A percentile compares a stretch with the other conserved stretches of the same genome.
Evolutionary conservation across 2,329 filamentous ascomycete genomes (phyloP).

Genomic region (Alternaria ethzedia): DNA sequence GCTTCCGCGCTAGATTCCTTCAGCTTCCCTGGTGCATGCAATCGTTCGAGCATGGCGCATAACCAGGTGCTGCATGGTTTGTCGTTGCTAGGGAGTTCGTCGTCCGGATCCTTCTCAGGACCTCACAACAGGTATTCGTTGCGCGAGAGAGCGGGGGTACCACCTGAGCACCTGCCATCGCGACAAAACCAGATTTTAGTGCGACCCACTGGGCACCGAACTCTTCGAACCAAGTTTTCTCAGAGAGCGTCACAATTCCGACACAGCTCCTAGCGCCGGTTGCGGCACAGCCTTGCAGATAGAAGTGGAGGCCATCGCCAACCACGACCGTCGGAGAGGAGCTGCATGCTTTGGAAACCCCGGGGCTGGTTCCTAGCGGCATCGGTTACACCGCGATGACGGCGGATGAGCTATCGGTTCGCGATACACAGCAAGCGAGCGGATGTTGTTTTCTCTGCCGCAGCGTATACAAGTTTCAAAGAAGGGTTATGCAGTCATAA

Average conservation of each 20-base stretch:
- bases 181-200: slow-evolving; percentile 5
- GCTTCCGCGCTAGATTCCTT: slow-evolving; percentile 3
- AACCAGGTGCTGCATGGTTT: not conserved
- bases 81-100: slow-evolving; percentile 2
- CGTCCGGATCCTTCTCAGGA: not conserved
- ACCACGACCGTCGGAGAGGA: slow-evolving; percentile 4
- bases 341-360: slow-evolving; percentile 9
- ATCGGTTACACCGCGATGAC: slow-evolving; percentile 19
- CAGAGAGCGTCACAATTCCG: slow-evolving; percentile 3
- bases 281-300: slow-evolving; percentile 29
- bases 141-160: not conserved
- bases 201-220: slow-evolving; percentile 2
- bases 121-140: not conserved
- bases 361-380: not conserved
- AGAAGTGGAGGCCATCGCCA: not conserved
- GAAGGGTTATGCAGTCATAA: not conserved
- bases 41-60: slow-evolving; percentile 11
- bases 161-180: not conserved
- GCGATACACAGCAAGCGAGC: not conserved
- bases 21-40: not conserved
- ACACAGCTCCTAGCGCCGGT: slow-evolving; percentile 25
- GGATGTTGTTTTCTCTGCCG: slow-evolving; percentile 6
- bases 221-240: not conserved
- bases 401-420: slow-evolving; percentile 5
- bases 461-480: not conserved